Conservation (phyloP, 371 early-diverging fungal species). For the Apophysomyces sp. region DNA sequence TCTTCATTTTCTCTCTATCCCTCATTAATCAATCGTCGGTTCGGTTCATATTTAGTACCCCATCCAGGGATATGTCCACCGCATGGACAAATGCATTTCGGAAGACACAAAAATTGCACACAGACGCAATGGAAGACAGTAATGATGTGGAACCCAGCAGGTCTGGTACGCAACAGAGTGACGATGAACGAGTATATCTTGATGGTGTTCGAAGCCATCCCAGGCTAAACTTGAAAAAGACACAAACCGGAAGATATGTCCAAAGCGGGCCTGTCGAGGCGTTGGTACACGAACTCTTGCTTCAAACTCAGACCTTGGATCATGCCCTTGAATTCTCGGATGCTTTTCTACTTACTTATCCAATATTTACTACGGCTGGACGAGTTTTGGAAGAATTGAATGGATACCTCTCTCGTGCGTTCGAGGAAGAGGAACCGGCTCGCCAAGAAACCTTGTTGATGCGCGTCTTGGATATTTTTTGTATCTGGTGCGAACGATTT, state of each 20-base stretch:
- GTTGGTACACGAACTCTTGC: conserved; percentile 66
- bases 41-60: background rate
- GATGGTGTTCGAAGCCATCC: conserved; percentile 51
- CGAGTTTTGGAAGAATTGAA: conserved; percentile 56
- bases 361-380: conserved; percentile 52
- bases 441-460: background rate
- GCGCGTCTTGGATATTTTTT: conserved; percentile 27
- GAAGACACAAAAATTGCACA: conserved; percentile 5
- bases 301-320: conserved; percentile 27
- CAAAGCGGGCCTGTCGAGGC: conserved; percentile 64
- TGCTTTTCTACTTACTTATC: conserved; percentile 62
- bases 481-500: conserved; percentile 28
- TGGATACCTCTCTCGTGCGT: conserved; percentile 12
- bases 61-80: background rate
- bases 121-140: background rate
- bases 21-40: conserved; percentile 1
- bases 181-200: background rate
- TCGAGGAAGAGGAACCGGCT: background rate
- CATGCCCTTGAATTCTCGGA: conserved; percentile 21
- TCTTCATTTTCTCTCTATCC: background rate
- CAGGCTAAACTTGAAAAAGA: conserved; percentile 35
- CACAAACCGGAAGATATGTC: conserved; percentile 12
- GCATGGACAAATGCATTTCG: conserved; percentile 12
- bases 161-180: conserved; percentile 10
- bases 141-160: conserved; percentile 16